Conservation (phyloP, 2,329 filamentous ascomycete species). For the Keithomyces neogunnii region DNA sequence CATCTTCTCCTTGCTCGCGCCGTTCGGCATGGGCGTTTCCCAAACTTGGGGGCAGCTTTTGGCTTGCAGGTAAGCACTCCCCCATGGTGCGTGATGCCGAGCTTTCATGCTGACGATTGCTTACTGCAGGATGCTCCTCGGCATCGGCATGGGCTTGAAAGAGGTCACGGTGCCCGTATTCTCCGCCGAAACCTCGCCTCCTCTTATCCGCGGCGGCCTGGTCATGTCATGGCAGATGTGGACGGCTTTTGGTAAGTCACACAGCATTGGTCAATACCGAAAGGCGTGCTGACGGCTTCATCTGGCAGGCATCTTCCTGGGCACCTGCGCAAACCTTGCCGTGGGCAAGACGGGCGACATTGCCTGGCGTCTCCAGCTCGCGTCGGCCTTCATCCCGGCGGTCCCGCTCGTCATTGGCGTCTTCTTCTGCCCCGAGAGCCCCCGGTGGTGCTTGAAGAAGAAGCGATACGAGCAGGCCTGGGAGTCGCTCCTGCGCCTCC, state of each 20-base stretch:
- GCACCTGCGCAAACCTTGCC: conserved; percentile 55
- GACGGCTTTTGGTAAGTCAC: conserved; percentile 5
- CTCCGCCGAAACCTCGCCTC: conserved; percentile 43
- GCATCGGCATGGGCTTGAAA: conserved; percentile 51
- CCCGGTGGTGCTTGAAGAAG: conserved; percentile 60
- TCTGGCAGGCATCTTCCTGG: conserved; percentile 51
- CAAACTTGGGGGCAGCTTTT: conserved; percentile 53
- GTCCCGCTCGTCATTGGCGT: conserved; percentile 49
- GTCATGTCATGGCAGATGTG: conserved; percentile 50
- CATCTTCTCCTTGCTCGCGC: conserved; percentile 52
- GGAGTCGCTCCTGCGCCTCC: conserved; percentile 44
- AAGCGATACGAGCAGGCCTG: conserved; percentile 45
- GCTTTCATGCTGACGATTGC: neutral
- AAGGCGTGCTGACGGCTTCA: conserved; percentile 1
- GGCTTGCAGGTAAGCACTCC: conserved; percentile 24
- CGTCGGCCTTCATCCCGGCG: conserved; percentile 56
- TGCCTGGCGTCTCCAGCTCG: conserved; percentile 56
- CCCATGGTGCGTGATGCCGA: neutral
- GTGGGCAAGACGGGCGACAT: conserved; percentile 51
- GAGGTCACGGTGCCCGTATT: conserved; percentile 42
- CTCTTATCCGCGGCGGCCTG: conserved; percentile 42
- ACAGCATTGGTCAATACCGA: neutral
- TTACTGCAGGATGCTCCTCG: conserved; percentile 38
- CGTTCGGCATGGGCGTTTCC: conserved; percentile 50
- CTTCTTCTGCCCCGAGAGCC: conserved; percentile 56